These are phyloP conservation scores for Suillus occidentalis DNA, from an alignment of 768 basidiomycete genomes.

Conservation along the genomic window DNA sequence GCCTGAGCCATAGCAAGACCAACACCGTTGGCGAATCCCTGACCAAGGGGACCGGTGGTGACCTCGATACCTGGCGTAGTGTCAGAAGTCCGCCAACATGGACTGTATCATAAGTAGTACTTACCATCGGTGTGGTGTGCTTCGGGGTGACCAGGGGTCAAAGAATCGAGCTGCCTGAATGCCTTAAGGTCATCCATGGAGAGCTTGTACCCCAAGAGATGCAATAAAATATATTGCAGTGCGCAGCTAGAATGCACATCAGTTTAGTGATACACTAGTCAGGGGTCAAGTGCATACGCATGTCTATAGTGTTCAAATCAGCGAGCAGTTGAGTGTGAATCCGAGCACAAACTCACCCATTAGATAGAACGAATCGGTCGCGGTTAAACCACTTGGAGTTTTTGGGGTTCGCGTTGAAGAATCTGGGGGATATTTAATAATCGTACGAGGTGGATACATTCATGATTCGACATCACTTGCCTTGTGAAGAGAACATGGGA, in stretches of 20 bases:
- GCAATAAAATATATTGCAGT: conserved; percentile 89
- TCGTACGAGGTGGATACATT: not conserved
- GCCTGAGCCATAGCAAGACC: conserved; percentile 93
- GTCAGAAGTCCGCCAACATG: conserved; percentile 9
- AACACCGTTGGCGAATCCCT: conserved; percentile 91
- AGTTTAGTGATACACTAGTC: conserved; percentile 10
- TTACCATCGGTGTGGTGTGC: conserved; percentile 62
- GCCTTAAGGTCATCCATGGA: conserved; percentile 89
- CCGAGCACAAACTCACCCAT: conserved; percentile 61
- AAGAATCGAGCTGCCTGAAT: conserved; percentile 89
- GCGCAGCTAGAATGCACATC: conserved; percentile 62
- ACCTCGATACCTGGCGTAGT: conserved; percentile 67
- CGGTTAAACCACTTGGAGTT: conserved; percentile 94
- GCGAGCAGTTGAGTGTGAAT: conserved; percentile 7
- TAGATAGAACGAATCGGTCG: conserved; percentile 95
- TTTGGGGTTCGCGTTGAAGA: conserved; percentile 87
- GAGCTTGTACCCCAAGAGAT: conserved; percentile 89
- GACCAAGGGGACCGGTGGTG: conserved; percentile 94
- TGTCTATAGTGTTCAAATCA: conserved; percentile 46
- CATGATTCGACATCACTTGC: conserved; percentile 34
- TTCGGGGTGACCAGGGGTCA: conserved; percentile 95
- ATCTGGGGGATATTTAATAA: conserved; percentile 41
- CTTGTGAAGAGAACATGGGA: conserved; percentile 79
- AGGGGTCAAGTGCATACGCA: conserved; percentile 52
- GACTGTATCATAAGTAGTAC: not conserved